Evolutionary conservation across 2,329 filamentous ascomycete species (phyloP).

Genomic region (Monosporascus sp.): DNA sequence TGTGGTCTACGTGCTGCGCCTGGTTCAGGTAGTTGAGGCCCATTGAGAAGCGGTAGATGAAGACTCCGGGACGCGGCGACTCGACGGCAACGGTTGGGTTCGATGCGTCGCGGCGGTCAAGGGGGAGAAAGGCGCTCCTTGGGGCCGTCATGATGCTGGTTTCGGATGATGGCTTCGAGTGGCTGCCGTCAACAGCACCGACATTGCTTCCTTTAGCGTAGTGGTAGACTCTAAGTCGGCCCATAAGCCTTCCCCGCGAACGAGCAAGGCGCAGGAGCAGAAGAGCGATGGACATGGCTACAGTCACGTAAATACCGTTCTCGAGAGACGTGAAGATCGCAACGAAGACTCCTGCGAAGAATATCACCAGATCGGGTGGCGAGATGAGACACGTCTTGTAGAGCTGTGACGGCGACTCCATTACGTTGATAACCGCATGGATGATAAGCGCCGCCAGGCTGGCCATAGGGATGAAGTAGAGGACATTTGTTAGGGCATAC

Average conservation of each 20-base stretch:
- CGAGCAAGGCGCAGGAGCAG: conserved; percentile 42
- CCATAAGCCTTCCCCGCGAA: conserved; percentile 44
- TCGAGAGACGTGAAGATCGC: conserved; percentile 46
- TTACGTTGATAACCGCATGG: conserved; percentile 73
- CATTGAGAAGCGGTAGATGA: conserved; percentile 48
- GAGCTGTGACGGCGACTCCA: conserved; percentile 67
- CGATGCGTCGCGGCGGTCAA: conserved; percentile 36
- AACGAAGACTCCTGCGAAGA: conserved; percentile 66
- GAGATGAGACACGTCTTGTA: conserved; percentile 76
- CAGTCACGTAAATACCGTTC: conserved; percentile 45
- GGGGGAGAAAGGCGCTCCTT: conserved; percentile 32
- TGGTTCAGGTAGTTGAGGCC: conserved; percentile 50
- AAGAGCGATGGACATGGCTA: conserved; percentile 36
- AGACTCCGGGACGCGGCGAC: conserved; percentile 43
- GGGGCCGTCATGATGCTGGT: neutral
- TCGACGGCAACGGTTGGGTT: conserved; percentile 40
- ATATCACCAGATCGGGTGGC: conserved; percentile 69
- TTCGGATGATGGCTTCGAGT: conserved; percentile 1
- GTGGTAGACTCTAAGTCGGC: conserved; percentile 26
- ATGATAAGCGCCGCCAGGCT: conserved; percentile 74
- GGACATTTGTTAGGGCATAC: conserved; percentile 71
- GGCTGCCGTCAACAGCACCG: conserved; percentile 4
- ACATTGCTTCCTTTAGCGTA: conserved; percentile 6
- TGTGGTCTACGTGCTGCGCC: conserved; percentile 39
- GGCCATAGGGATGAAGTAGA: conserved; percentile 75